Conservation (phyloP, 2,329 filamentous ascomycete genomes). For the Fusarium falciforme region DNA sequence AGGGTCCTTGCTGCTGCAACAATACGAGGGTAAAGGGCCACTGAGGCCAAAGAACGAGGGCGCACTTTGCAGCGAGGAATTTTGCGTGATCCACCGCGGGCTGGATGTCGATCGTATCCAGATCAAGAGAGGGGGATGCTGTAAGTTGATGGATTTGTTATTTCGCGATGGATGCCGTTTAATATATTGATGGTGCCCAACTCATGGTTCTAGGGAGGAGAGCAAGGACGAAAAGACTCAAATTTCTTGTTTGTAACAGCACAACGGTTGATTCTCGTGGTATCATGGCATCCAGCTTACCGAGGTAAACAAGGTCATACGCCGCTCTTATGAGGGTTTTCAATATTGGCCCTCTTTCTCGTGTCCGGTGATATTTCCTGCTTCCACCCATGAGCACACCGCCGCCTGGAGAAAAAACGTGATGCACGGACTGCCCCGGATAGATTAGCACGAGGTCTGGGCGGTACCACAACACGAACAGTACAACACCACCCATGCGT, state of each 20-base stretch:
- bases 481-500: conserved; percentile 23
- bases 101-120: conserved; percentile 13
- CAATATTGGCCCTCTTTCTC: conserved; percentile 16
- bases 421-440: conserved; percentile 30
- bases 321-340: neutral
- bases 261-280: neutral
- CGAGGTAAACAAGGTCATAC: neutral
- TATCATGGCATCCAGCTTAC: neutral
- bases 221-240: neutral
- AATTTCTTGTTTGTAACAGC: too few species aligned
- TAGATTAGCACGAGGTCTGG: conserved; percentile 26
- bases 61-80: conserved; percentile 7
- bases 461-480: conserved; percentile 31
- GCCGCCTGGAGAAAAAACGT: conserved; percentile 3
- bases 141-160: neutral
- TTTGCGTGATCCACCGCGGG: neutral
- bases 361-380: conserved; percentile 3
- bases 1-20: conserved; percentile 24
- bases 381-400: conserved; percentile 15
- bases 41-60: conserved; percentile 1
- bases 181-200: neutral
- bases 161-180: neutral
- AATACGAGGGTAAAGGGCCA: conserved; percentile 31
- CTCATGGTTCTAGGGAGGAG: neutral
- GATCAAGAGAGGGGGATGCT: neutral